These are phyloP conservation scores for Curvularia eragrostidis DNA, from an alignment of 2,329 filamentous ascomycete genomes.

Conservation along the genomic window DNA sequence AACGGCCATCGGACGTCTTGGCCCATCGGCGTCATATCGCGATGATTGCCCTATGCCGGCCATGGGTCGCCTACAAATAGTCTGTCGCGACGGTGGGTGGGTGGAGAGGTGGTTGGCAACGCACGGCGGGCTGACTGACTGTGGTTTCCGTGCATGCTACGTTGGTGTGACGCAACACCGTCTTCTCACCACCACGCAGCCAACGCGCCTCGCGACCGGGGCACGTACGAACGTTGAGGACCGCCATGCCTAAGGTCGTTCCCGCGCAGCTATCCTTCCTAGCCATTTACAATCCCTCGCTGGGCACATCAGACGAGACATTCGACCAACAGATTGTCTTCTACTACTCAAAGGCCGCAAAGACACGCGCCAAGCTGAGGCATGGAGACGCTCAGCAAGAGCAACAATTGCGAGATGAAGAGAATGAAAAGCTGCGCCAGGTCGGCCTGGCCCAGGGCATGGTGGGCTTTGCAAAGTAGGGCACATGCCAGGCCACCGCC, in stretches of 20 bases:
- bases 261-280: conserved; percentile 90
- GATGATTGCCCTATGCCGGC: conserved; percentile 3
- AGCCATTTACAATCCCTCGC: conserved; percentile 90
- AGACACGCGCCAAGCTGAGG: conserved; percentile 38
- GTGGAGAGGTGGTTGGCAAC: not conserved
- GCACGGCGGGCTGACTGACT: not conserved
- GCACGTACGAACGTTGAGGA: conserved; percentile 35
- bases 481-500: conserved; percentile 7
- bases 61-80: conserved; percentile 13
- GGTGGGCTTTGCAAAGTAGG: conserved; percentile 79
- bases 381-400: conserved; percentile 47
- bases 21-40: conserved; percentile 5
- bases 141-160: not conserved
- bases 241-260: conserved; percentile 54
- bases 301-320: conserved; percentile 75
- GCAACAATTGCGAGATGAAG: conserved; percentile 61
- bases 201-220: conserved; percentile 13
- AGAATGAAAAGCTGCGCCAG: conserved; percentile 87
- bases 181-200: conserved; percentile 3
- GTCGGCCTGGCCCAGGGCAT: conserved; percentile 97
- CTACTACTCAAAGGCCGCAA: conserved; percentile 70
- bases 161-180: conserved; percentile 14
- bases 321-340: conserved; percentile 88
- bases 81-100: conserved; percentile 5
- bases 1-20: conserved; percentile 10